phyloP scores from a whole-genome alignment of 2,329 filamentous ascomycete genomes.

The Trichoderma atroviride region DNA sequence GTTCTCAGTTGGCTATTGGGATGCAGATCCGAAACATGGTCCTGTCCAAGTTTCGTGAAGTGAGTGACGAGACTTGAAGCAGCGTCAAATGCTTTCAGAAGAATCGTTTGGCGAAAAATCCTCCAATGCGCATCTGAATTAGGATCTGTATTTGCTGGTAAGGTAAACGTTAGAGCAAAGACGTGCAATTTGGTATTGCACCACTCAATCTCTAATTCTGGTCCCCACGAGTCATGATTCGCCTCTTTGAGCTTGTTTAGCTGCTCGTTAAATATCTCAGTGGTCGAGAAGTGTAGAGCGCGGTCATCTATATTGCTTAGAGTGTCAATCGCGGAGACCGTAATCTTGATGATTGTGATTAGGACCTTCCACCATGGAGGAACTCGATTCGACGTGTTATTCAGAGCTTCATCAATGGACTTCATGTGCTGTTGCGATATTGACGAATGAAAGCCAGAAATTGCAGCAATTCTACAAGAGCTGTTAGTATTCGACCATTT shows the following conservation, averaged over 20 bases:
- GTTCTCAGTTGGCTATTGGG: background rate
- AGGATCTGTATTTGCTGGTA: background rate
- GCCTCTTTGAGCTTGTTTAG: background rate
- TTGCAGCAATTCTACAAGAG: background rate
- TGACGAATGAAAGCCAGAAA: background rate
- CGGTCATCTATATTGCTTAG: background rate
- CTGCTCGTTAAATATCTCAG: background rate
- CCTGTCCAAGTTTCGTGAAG: background rate
- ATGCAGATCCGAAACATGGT: background rate
- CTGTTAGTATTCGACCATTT: background rate
- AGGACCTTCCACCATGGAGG: background rate
- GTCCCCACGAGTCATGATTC: background rate
- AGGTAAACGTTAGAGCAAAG: background rate
- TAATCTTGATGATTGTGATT: background rate
- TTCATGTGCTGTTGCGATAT: background rate
- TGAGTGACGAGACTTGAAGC: background rate
- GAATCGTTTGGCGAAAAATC: background rate
- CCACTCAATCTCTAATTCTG: background rate
- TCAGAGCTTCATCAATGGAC: background rate
- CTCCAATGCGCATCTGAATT: background rate
- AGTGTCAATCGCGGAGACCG: background rate
- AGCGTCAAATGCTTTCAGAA: background rate
- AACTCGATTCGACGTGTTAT: background rate
- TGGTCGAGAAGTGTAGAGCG: background rate
- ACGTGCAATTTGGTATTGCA: background rate